Percentiles rank a stretch among this genome's conserved stretches.
Evolutionary conservation across 257 asterid species (phyloP).

Genomic region (Solanum peruvianum): DNA sequence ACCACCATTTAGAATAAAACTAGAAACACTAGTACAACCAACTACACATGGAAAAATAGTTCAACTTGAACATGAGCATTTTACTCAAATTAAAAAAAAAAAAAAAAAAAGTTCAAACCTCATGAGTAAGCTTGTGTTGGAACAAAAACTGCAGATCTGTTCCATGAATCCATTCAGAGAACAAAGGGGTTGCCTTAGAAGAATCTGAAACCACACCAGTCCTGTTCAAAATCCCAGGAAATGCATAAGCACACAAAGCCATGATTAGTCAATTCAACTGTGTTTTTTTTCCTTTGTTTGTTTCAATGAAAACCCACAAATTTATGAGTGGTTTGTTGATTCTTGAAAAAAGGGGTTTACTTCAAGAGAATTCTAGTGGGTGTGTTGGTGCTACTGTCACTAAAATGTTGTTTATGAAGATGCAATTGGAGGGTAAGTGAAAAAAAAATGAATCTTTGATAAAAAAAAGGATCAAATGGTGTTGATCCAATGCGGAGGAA

Average conservation of each 20-base stretch:
- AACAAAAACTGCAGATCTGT: constrained; percentile 34
- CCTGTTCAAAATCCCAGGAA: constrained; percentile 44
- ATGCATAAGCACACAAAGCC: constrained; percentile 57
- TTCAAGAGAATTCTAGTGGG: background rate
- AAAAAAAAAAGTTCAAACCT: constrained; percentile 24
- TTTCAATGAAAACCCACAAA: constrained; percentile 2
- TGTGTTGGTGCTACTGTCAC: background rate
- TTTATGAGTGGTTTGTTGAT: background rate
- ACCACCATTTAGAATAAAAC: background rate
- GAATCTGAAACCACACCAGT: constrained; percentile 21
- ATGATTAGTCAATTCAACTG: constrained; percentile 5
- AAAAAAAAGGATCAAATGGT: background rate
- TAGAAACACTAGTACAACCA: background rate
- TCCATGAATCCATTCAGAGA: constrained; percentile 39
- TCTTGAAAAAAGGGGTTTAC: background rate
- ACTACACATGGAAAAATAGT: background rate
- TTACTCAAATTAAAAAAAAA: background rate
- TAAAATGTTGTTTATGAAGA: background rate
- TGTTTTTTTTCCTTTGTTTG: background rate
- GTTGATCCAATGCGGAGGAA: background rate
- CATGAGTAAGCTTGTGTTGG: constrained; percentile 21
- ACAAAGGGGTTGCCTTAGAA: constrained; percentile 12
- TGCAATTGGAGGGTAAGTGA: background rate
- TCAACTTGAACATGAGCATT: background rate
- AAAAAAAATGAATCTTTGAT: background rate